Conservation (phyloP, 2,329 filamentous ascomycete genomes). For the Trichoderma lentiforme region DNA sequence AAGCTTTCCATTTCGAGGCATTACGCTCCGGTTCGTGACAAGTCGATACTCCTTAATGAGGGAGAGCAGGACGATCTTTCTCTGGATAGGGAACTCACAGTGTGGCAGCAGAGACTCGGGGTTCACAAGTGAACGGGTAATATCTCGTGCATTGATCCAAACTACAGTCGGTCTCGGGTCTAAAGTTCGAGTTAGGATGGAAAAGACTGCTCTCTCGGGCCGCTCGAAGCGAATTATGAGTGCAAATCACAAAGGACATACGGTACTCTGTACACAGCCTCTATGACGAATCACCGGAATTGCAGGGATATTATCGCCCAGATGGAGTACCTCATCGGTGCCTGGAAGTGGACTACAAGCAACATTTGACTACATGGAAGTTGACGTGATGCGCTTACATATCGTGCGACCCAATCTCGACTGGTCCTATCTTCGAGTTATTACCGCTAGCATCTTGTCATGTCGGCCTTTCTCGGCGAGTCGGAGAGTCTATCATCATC, state of each 20-base stretch:
- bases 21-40: not conserved
- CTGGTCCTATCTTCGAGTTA: not conserved
- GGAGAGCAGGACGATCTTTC: not conserved
- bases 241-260: not conserved
- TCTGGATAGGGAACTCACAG: not conserved
- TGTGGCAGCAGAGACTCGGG: not conserved
- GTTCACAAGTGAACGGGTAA: not conserved
- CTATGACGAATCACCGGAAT: not conserved
- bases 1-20: not conserved
- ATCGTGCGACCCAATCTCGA: not conserved
- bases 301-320: not conserved
- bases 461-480: constrained; percentile 2
- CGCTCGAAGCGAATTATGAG: not conserved
- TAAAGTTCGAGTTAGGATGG: not conserved
- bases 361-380: not conserved
- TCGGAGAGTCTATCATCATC: not conserved
- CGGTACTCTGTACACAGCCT: not conserved
- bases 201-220: not conserved
- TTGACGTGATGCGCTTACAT: not conserved
- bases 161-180: not conserved
- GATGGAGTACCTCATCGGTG: constrained; percentile 1
- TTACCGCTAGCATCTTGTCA: not conserved
- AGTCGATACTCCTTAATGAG: not conserved
- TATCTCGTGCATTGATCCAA: not conserved
- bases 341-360: not conserved